Evolutionary conservation across 169 alveolate genomes (phyloP).

Genomic region (Cryptosporidium muris): DNA sequence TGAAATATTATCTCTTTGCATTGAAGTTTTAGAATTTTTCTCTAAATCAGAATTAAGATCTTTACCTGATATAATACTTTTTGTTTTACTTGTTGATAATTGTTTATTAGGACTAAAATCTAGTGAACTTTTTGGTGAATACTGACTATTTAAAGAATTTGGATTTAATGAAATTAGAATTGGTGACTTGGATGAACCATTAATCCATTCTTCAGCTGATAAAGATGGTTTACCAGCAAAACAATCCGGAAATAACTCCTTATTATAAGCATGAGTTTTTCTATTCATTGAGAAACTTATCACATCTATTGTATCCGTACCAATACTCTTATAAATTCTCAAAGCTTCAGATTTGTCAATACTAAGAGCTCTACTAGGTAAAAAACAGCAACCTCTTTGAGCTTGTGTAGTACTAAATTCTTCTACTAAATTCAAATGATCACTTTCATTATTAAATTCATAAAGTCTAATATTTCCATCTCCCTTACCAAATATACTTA

Average conservation of each 20-base stretch:
- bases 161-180: slow-evolving; percentile 47
- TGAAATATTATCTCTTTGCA: neutral
- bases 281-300: slow-evolving; percentile 47
- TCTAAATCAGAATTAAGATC: neutral
- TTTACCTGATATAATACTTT: neutral
- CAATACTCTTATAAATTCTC: slow-evolving; percentile 35
- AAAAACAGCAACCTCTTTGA: slow-evolving; percentile 55
- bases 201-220: slow-evolving; percentile 54
- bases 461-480: slow-evolving; percentile 64
- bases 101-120: neutral
- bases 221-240: slow-evolving; percentile 64
- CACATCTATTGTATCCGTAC: slow-evolving; percentile 56
- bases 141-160: slow-evolving; percentile 27
- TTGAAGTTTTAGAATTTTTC: neutral
- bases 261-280: slow-evolving; percentile 35
- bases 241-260: slow-evolving; percentile 63
- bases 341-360: slow-evolving; percentile 36
- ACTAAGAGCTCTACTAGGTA: slow-evolving; percentile 53
- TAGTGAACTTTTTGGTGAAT: slow-evolving; percentile 19
- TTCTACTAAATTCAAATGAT: slow-evolving; percentile 24
- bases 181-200: slow-evolving; percentile 49
- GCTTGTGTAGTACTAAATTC: slow-evolving; percentile 60
- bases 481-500: slow-evolving; percentile 66
- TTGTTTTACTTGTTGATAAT: neutral
- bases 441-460: slow-evolving; percentile 21